Evolutionary conservation across 768 basidiomycete species (phyloP), one percentile per base, ranked within the genome.

Genomic region (Psilocybe azurescens): DNA sequence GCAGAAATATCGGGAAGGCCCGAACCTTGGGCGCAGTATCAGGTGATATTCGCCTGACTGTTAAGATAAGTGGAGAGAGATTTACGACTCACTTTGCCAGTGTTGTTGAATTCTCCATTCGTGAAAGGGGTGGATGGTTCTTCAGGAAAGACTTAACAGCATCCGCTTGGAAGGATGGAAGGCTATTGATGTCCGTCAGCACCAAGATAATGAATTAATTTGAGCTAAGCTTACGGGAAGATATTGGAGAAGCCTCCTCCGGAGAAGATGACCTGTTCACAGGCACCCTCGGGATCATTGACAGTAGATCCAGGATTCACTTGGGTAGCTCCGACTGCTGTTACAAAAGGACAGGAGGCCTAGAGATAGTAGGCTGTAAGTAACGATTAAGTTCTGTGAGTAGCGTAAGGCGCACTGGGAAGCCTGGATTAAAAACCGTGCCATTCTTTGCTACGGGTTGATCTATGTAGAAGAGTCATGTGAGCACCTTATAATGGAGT

Each of bases 261-360:
- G 5, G 83, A 82, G 61, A 77, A 78, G 33, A 84, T 84, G 14
- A 77, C 74, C 58, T 75, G 65, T 61, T 80, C 74, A 62, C 83
- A 85, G 0, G 83, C 83, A 18, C 69, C 69, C 68, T 85, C 83
- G 6, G 74, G 72, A 46, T 84, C 80, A 30, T 67, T 67, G 0
- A 85, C 78, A 0, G 77, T 80, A 16, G 78, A 77, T n/a, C 75
- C 75, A 5, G 76, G 75, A 39, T 75, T 78, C 46, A 85, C 64
- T 62, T 85, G 83, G 1, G 84, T 86, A 0, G 79, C 81, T n/a
- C 84, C 84, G 47, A 85, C 81, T 5, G 84, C 78, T n/a, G 84
- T 84, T 30, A 85, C 69, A 58, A 78, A 84, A 0, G 83, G 83
- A 64, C 83, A 85, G 4, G 80, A 78, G 13, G 72, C 73, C 77